Base-by-base conservation (phyloP, 169 alveolate genomes). In the Plasmodium vinckei region DNA sequence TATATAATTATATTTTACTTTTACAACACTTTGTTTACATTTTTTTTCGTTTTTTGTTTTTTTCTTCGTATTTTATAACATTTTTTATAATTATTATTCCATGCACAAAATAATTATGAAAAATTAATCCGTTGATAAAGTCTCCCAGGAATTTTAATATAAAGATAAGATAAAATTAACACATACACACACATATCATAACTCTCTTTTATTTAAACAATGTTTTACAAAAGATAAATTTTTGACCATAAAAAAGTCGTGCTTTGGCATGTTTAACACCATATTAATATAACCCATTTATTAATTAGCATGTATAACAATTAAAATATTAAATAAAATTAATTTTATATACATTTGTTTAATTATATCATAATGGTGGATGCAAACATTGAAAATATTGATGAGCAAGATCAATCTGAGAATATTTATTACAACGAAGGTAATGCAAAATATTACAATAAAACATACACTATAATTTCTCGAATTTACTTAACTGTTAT, bases 371-470 rank as follows among this genome's bases (percentile, higher is more conserved):
- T 19, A 56, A 84, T 84, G 87, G 87, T 39, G 15, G 10, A 73
- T 84, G 67, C 64, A 84, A 60, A 84, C 47, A 39, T 65, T 51
- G 86, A 44, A 84, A 19, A 6, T 42, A 21, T 23, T 47, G 75
- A 59, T 42, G 64, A 84, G 13, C 65, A 60, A 64, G 46, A 47
- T 33, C 42, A 59, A 44, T 15, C 15, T 27, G 64, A 27, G 21
- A 77, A 57, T 68, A 33, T 25, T 44, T 42, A 69, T 23, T 57
- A 39, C 7, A 27, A 65, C 51, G 63, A 72, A 56, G 87, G 91
- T 75, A 63, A 75, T 65, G 10, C 49, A 19, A 75, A 61, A 61
- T 21, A 10, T 9, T 51, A 42, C 19, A 46, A 19, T 17, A 75
- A 56, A 21, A 5, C 47, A 9, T 44, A 75, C 51, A 42, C 39